Evolutionary conservation across 2,329 filamentous ascomycete genomes (phyloP).

Genomic region (Tolypocladium cylindrosporum): DNA sequence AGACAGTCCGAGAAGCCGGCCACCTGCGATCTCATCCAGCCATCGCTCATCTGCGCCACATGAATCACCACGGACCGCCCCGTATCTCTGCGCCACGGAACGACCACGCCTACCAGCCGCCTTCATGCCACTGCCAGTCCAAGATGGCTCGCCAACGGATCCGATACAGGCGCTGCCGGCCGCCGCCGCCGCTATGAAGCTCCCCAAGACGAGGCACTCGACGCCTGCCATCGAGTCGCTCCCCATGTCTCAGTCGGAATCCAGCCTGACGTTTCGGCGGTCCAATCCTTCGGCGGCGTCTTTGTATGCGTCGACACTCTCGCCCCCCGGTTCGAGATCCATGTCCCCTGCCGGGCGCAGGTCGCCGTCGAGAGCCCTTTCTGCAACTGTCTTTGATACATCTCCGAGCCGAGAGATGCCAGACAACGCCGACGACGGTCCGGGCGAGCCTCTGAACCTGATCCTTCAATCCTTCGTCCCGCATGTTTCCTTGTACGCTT

Average conservation of each 20-base stretch:
- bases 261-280: constrained; percentile 41
- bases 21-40: not conserved
- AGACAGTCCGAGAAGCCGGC: not conserved
- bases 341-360: constrained; percentile 55
- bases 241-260: constrained; percentile 40
- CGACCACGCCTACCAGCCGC: constrained; percentile 14
- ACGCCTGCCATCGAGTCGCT: constrained; percentile 38
- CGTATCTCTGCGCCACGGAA: not conserved
- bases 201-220: constrained; percentile 53
- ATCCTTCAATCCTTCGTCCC: constrained; percentile 82
- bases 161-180: constrained; percentile 61
- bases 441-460: constrained; percentile 49
- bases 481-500: constrained; percentile 79
- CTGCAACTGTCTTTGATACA: constrained; percentile 48
- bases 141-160: constrained; percentile 54
- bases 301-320: constrained; percentile 55
- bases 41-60: not conserved
- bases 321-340: constrained; percentile 58
- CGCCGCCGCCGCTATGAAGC: constrained; percentile 47
- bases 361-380: constrained; percentile 44
- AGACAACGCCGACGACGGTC: constrained; percentile 32
- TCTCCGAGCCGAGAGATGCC: constrained; percentile 33
- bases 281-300: constrained; percentile 50
- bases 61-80: constrained; percentile 7
- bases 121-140: constrained; percentile 59